Conservation (phyloP, 2,329 filamentous ascomycete species). For the Diaporthe citri region DNA sequence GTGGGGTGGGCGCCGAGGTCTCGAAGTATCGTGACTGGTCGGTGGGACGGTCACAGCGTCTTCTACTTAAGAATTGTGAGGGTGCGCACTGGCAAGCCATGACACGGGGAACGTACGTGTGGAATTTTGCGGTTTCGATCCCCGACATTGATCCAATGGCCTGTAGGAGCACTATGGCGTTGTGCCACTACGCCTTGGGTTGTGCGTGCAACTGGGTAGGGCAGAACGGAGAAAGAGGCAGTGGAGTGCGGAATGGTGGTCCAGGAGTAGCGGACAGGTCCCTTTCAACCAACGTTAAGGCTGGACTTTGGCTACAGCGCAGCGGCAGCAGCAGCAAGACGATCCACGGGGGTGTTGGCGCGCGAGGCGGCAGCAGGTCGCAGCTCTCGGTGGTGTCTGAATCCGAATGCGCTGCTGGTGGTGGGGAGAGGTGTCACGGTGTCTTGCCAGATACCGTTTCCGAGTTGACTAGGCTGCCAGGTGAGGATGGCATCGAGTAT, state of each 20-base stretch:
- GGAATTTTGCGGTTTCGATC: neutral
- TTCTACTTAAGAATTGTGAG: slow-evolving; percentile 10
- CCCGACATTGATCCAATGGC: slow-evolving; percentile 8
- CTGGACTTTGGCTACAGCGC: neutral
- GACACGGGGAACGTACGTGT: slow-evolving; percentile 1
- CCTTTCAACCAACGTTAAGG: neutral
- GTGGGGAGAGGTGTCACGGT: neutral
- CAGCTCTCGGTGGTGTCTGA: neutral
- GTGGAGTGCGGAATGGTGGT: neutral
- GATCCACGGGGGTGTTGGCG: neutral
- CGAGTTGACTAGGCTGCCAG: slow-evolving; percentile 3
- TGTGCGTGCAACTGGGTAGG: neutral
- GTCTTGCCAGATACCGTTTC: neutral
- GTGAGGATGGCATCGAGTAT: slow-evolving; percentile 14
- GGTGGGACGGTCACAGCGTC: neutral
- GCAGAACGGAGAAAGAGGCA: neutral
- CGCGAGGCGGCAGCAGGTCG: neutral
- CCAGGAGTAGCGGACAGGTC: neutral
- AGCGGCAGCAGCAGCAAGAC: neutral
- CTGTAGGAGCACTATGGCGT: neutral
- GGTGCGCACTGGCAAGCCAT: neutral
- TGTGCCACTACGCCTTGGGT: neutral
- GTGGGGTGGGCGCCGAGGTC: slow-evolving; percentile 1
- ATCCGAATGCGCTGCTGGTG: neutral
- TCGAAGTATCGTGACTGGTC: slow-evolving; percentile 17